Evolutionary conservation across 768 basidiomycete species (phyloP).

Genomic region (Mycena belliarum): DNA sequence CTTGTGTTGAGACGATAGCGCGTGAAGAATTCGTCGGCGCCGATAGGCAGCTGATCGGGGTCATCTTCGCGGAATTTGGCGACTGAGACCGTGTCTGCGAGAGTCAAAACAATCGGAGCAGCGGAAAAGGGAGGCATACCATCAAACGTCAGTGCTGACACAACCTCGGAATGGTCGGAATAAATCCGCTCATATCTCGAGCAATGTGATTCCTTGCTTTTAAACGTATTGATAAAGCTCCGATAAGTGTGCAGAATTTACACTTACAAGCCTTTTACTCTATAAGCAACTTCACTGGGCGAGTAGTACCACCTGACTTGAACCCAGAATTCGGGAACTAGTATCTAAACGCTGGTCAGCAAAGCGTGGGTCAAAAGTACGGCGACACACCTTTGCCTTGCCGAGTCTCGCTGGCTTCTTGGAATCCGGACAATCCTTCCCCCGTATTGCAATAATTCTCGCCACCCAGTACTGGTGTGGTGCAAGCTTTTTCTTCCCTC

Average conservation of each 20-base stretch:
- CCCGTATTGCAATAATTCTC: slow-evolving; percentile 7
- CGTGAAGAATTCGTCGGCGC: not conserved
- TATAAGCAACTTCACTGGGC: not conserved
- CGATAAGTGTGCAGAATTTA: no score
- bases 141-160: slow-evolving; percentile 13
- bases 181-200: slow-evolving; percentile 11
- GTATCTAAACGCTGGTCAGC: not conserved
- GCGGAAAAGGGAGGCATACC: not conserved
- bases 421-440: not conserved
- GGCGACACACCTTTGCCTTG: not conserved
- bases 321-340: slow-evolving; percentile 8
- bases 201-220: slow-evolving; percentile 7
- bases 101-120: not conserved
- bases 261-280: slow-evolving; percentile 12
- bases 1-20: slow-evolving; percentile 4
- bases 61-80: slow-evolving; percentile 7
- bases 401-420: not conserved
- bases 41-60: slow-evolving; percentile 1
- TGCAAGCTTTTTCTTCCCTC: not conserved
- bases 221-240: not conserved
- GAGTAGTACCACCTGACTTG: slow-evolving; percentile 15
- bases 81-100: not conserved
- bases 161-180: slow-evolving; percentile 11
- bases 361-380: no score
- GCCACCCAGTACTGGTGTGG: slow-evolving; percentile 6